A percentile compares a stretch with the other conserved stretches of the same genome.
Conservation (phyloP, 2,329 filamentous ascomycete species). For the Penicillium corylophilum region DNA sequence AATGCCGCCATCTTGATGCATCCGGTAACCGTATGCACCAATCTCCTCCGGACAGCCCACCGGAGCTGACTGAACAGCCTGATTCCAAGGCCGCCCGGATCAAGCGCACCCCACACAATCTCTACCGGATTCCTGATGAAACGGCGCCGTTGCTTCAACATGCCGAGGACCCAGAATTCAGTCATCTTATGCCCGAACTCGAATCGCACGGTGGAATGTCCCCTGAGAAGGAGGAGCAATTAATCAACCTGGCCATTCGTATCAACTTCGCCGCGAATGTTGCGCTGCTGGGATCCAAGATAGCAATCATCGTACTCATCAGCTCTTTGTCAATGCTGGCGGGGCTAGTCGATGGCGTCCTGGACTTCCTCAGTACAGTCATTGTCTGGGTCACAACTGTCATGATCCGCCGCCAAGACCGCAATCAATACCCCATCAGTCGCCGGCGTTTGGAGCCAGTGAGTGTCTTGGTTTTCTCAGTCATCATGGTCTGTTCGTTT, state of each 20-base stretch:
- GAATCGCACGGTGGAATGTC: slow-evolving; percentile 43
- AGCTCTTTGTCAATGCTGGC: slow-evolving; percentile 66
- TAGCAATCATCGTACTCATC: slow-evolving; percentile 72
- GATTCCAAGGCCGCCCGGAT: slow-evolving; percentile 41
- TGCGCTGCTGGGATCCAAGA: slow-evolving; percentile 71
- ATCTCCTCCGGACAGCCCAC: background rate
- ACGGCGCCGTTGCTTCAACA: slow-evolving; percentile 26
- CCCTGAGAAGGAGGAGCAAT: slow-evolving; percentile 68
- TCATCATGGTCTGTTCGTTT: slow-evolving; percentile 65
- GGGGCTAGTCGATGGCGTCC: slow-evolving; percentile 65
- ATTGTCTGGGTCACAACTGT: slow-evolving; percentile 63
- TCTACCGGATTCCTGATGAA: slow-evolving; percentile 66
- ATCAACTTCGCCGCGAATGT: slow-evolving; percentile 79
- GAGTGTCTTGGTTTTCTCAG: slow-evolving; percentile 65
- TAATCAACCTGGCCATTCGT: slow-evolving; percentile 86
- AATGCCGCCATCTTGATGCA: slow-evolving; percentile 1
- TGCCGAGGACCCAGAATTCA: slow-evolving; percentile 59
- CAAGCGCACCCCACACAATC: slow-evolving; percentile 78
- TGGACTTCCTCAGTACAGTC: slow-evolving; percentile 64
- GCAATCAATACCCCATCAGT: slow-evolving; percentile 64
- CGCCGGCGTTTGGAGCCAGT: slow-evolving; percentile 64
- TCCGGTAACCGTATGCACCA: slow-evolving; percentile 28
- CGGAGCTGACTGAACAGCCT: slow-evolving; percentile 51
- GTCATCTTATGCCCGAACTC: slow-evolving; percentile 44
- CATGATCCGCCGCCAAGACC: slow-evolving; percentile 58